A percentile compares a stretch with the other conserved stretches of the same genome.
phyloP scores from a whole-genome alignment of 768 basidiomycete species.

The Boletus eberwhitei region DNA sequence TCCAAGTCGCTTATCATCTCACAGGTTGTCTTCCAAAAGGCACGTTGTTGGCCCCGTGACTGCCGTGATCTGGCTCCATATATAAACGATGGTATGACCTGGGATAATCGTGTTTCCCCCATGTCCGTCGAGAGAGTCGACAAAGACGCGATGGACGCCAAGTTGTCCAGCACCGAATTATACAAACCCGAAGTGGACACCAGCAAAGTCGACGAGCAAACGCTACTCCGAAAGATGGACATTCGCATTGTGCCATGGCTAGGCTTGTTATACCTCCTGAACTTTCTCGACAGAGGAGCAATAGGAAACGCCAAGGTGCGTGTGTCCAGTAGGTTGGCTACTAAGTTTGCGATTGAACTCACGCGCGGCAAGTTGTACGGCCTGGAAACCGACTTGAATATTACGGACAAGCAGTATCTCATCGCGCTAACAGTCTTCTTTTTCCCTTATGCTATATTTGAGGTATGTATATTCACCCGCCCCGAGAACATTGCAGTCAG shows the following conservation, averaged over 20 bases:
- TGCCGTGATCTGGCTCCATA: not conserved
- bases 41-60: not conserved
- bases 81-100: not conserved
- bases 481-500: not conserved
- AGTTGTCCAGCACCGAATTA: constrained; percentile 11
- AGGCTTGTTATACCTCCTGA: constrained; percentile 68
- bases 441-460: constrained; percentile 68
- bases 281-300: constrained; percentile 59
- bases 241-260: constrained; percentile 73
- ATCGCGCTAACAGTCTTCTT: constrained; percentile 73
- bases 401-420: constrained; percentile 63
- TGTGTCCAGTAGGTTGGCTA: not conserved
- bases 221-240: constrained; percentile 58
- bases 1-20: not conserved
- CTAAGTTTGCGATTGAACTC: not conserved
- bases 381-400: constrained; percentile 52
- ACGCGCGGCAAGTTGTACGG: constrained; percentile 48
- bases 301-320: constrained; percentile 74
- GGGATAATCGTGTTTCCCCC: not conserved
- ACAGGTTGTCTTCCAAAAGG: not conserved
- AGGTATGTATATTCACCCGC: constrained; percentile 39
- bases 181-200: constrained; percentile 54
- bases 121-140: constrained; percentile 4
- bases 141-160: not conserved
- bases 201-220: constrained; percentile 51